Conservation (phyloP, 2,329 filamentous ascomycete species). For the Bipolaris oryzae region DNA sequence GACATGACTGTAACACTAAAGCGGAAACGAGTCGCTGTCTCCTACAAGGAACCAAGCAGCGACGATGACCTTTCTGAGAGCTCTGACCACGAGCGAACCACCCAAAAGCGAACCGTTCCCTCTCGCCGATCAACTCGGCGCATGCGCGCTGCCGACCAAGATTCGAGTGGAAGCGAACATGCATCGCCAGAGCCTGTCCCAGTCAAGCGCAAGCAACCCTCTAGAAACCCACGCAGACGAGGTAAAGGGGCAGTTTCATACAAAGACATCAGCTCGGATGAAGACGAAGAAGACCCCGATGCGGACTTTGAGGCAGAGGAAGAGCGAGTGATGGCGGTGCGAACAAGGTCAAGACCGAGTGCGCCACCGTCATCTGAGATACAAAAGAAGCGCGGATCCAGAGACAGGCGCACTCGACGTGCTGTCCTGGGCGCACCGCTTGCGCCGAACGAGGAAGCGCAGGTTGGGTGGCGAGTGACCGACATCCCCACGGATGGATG, state of each 20-base stretch:
- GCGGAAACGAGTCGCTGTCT: conserved; percentile 45
- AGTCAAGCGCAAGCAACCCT: not conserved
- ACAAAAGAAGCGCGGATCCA: conserved; percentile 14
- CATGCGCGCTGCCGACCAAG: conserved; percentile 22
- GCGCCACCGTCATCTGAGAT: conserved; percentile 15
- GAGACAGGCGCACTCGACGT: conserved; percentile 15
- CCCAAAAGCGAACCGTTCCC: conserved; percentile 25
- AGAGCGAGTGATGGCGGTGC: conserved; percentile 21
- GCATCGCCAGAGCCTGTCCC: conserved; percentile 11
- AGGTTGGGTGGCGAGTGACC: conserved; percentile 6
- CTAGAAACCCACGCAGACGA: conserved; percentile 19
- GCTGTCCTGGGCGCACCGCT: conserved; percentile 32
- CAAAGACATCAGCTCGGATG: conserved; percentile 42
- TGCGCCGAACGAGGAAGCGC: conserved; percentile 28
- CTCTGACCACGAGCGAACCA: conserved; percentile 20
- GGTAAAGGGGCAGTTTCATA: conserved; percentile 35
- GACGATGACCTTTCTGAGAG: conserved; percentile 37
- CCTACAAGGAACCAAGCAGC: conserved; percentile 47
- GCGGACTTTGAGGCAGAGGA: conserved; percentile 33
- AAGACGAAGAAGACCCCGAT: conserved; percentile 28
- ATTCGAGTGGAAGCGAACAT: conserved; percentile 18
- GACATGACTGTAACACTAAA: conserved; percentile 41
- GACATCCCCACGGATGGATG: conserved; percentile 37
- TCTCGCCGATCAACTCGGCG: conserved; percentile 37
- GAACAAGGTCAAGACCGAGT: conserved; percentile 13